phyloP scores from a whole-genome alignment of 208 protist species.

The Wallacemonas sp. region DNA sequence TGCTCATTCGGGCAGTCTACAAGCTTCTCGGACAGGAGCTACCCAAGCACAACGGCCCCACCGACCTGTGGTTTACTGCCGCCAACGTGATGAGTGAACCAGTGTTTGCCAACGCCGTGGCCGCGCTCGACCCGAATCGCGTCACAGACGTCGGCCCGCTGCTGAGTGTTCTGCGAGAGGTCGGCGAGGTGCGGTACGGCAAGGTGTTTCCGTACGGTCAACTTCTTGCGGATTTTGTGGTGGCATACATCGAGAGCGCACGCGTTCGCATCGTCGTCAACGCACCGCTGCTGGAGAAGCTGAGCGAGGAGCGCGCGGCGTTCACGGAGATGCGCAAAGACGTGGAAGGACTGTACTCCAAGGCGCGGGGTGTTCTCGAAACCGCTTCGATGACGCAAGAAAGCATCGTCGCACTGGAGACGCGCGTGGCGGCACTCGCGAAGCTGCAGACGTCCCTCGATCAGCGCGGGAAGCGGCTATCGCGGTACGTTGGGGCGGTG shows the following conservation, averaged over 20 bases:
- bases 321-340: constrained; percentile 21
- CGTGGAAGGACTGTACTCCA: constrained; percentile 21
- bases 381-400: constrained; percentile 3
- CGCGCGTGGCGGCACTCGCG: constrained; percentile 12
- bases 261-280: constrained; percentile 20
- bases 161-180: constrained; percentile 24
- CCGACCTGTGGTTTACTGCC: constrained; percentile 54
- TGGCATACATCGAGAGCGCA: constrained; percentile 41
- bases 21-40: constrained; percentile 63
- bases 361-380: constrained; percentile 12
- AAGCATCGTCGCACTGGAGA: constrained; percentile 13
- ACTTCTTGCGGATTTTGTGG: constrained; percentile 52
- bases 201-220: constrained; percentile 45
- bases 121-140: constrained; percentile 34
- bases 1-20: constrained; percentile 59
- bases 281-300: constrained; percentile 21
- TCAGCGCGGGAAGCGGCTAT: constrained; percentile 42
- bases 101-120: constrained; percentile 42
- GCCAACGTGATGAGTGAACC: constrained; percentile 36
- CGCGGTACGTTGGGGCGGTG: constrained; percentile 54
- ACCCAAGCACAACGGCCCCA: constrained; percentile 30
- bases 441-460: constrained; percentile 15
- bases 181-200: constrained; percentile 52
- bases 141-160: constrained; percentile 41
- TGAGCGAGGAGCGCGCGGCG: constrained; percentile 21